Evolutionary conservation across 169 alveolate species (phyloP).

Genomic region (Pseudocohnilembus persalinus): DNA sequence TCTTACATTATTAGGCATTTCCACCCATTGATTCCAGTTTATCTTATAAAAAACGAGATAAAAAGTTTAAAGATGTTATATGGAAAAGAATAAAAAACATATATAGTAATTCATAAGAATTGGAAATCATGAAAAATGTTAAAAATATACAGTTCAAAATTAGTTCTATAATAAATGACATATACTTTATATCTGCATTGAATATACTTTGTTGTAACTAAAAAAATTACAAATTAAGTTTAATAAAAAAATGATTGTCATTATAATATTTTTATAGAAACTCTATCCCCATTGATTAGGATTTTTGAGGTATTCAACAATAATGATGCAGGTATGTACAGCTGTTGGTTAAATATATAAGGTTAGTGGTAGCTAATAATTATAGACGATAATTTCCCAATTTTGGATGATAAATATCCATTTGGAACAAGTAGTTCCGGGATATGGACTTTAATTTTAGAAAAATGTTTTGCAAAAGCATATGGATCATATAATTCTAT

Average conservation of each 20-base stretch:
- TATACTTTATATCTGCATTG: neutral
- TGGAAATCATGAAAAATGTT: neutral
- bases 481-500: slow-evolving; percentile 5
- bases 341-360: slow-evolving; percentile 14
- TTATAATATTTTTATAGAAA: neutral
- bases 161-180: neutral
- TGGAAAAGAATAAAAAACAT: neutral
- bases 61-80: neutral
- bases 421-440: slow-evolving; percentile 1
- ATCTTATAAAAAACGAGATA: neutral
- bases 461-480: slow-evolving; percentile 15
- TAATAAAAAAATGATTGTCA: neutral
- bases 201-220: neutral
- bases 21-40: neutral
- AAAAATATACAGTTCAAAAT: neutral
- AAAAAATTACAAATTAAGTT: no score
- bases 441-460: slow-evolving; percentile 5
- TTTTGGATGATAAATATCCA: slow-evolving; percentile 2
- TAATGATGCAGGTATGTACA: slow-evolving; percentile 20
- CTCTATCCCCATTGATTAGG: neutral
- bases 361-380: slow-evolving; percentile 21
- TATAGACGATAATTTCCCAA: slow-evolving; percentile 24
- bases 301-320: slow-evolving; percentile 7
- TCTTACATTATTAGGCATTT: neutral
- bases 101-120: no score